Evolutionary conservation across 2,329 filamentous ascomycete genomes (phyloP).

Genomic region (Penicillium sp.): DNA sequence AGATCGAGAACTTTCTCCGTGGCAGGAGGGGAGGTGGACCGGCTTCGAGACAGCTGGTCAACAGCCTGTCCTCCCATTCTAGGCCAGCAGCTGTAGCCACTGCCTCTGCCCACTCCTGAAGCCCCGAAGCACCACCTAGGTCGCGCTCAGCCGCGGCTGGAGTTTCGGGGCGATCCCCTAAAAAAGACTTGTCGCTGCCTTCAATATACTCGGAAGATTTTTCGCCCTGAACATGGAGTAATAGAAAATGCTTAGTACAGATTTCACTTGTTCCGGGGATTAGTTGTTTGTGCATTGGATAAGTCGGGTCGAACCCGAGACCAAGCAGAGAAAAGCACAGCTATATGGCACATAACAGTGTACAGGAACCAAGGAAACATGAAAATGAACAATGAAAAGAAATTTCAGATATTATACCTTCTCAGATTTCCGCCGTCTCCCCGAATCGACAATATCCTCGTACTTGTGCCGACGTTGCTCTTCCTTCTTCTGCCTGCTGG

Average conservation of each 20-base stretch:
- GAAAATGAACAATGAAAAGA: conserved; percentile 23
- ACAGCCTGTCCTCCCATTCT: conserved; percentile 18
- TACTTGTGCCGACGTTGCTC: conserved; percentile 35
- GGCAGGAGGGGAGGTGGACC: conserved; percentile 31
- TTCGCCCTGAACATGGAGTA: conserved; percentile 30
- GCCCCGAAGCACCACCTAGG: conserved; percentile 46
- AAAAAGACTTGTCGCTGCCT: conserved; percentile 53
- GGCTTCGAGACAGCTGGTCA: conserved; percentile 31
- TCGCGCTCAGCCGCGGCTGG: conserved; percentile 40
- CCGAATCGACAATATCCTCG: conserved; percentile 35
- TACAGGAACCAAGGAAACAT: conserved; percentile 24
- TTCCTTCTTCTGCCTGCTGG: conserved; percentile 33
- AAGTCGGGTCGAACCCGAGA: conserved; percentile 7
- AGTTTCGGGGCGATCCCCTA: conserved; percentile 60
- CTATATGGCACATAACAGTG: conserved; percentile 27
- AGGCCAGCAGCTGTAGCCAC: conserved; percentile 13
- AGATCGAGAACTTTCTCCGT: conserved; percentile 27
- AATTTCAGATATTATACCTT: conserved; percentile 39
- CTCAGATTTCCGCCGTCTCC: conserved; percentile 29
- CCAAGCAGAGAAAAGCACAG: conserved; percentile 21
- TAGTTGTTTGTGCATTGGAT: conserved; percentile 18
- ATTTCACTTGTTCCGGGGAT: conserved; percentile 22
- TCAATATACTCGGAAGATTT: conserved; percentile 33
- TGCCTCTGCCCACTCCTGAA: conserved; percentile 8
- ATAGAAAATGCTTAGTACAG: conserved; percentile 29